These are phyloP conservation scores for Leccinum obscurum DNA, from an alignment of 768 basidiomycete species.

Conservation along the genomic window DNA sequence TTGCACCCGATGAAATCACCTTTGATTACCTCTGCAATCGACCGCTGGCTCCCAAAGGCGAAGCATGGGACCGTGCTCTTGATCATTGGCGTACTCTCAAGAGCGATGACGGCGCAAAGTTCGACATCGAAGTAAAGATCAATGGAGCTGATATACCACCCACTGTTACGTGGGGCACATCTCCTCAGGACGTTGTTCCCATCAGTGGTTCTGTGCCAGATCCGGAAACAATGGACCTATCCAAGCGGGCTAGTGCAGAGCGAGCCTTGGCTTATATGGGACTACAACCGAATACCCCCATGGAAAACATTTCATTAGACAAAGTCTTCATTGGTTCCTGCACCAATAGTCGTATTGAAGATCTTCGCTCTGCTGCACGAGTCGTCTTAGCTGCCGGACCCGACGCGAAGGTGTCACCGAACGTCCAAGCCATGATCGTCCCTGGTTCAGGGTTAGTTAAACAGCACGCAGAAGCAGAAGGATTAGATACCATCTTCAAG, in stretches of 20 bases:
- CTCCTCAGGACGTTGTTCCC: conserved; percentile 88
- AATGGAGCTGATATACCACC: conserved; percentile 84
- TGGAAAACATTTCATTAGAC: conserved; percentile 79
- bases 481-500: conserved; percentile 82
- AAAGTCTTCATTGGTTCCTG: conserved; percentile 95
- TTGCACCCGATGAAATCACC: conserved; percentile 86
- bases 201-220: conserved; percentile 83
- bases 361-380: conserved; percentile 79
- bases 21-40: conserved; percentile 81
- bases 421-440: conserved; percentile 86
- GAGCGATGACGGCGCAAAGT: conserved; percentile 80
- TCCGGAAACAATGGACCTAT: conserved; percentile 65
- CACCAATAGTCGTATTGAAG: conserved; percentile 93
- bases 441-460: conserved; percentile 91
- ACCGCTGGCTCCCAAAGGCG: conserved; percentile 79
- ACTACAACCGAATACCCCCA: conserved; percentile 69
- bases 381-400: conserved; percentile 74
- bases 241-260: conserved; percentile 66
- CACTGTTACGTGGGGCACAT: conserved; percentile 92
- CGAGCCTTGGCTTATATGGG: conserved; percentile 88
- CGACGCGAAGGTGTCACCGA: conserved; percentile 69
- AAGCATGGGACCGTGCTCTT: conserved; percentile 81
- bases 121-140: conserved; percentile 80
- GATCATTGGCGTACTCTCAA: conserved; percentile 84
- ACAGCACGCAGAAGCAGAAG: conserved; percentile 88